A percentile compares a stretch with the other conserved stretches of the same genome.
Conservation (phyloP, 1,284 basidiomycete genomes). For the Inonotus hispidus region DNA sequence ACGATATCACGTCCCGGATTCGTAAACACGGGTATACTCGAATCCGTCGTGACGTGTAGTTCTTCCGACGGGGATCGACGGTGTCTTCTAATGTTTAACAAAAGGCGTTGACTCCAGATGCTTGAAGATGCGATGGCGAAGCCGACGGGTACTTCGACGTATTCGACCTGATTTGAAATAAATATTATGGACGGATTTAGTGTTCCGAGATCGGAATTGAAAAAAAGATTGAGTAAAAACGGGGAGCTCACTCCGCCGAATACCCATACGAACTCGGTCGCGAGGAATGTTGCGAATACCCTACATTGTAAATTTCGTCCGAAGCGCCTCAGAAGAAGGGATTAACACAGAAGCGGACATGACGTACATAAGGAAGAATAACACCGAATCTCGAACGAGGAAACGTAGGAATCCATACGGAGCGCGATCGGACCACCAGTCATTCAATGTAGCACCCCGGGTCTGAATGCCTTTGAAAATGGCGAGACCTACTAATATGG, state of each 20-base stretch:
- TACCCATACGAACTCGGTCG: conserved; percentile 4
- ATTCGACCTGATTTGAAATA: background rate
- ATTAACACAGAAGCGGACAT: background rate
- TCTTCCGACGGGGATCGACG: background rate
- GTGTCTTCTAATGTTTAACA: conserved; percentile 3
- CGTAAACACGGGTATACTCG: background rate
- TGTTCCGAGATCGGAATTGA: background rate
- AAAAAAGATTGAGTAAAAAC: too few species aligned
- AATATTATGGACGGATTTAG: background rate
- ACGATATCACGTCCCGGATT: background rate
- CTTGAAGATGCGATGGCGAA: conserved; percentile 4
- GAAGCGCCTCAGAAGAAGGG: background rate
- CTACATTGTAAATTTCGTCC: background rate
- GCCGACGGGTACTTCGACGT: conserved; percentile 8
- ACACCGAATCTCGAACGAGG: background rate
- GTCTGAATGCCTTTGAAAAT: conserved; percentile 1
- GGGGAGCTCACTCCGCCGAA: conserved; percentile 7
- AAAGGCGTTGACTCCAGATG: conserved; percentile 11
- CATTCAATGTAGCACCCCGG: background rate
- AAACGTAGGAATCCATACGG: background rate
- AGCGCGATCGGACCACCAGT: background rate
- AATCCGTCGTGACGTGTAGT: background rate
- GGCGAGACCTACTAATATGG: background rate
- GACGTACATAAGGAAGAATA: background rate
- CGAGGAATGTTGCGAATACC: conserved; percentile 2